phyloP scores from a whole-genome alignment of 441 rosid species.

The Isatis lusitanica region DNA sequence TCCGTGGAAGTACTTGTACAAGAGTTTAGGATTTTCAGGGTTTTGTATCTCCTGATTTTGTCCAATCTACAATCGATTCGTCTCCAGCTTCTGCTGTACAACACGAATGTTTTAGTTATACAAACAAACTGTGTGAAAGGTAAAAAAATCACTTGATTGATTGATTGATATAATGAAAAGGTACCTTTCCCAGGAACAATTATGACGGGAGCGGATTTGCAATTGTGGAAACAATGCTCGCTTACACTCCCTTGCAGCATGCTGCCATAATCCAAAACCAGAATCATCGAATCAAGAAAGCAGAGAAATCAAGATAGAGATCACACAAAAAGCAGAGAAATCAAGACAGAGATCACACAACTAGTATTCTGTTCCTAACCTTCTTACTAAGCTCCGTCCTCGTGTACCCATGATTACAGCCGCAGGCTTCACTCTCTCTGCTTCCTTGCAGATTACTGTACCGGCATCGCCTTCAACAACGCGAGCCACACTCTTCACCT shows the following conservation, averaged over 20 bases:
- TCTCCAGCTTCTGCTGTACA: conserved; percentile 65
- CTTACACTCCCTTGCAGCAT: conserved; percentile 82
- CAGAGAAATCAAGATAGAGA: not conserved
- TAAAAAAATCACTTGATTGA: not conserved
- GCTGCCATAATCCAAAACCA: conserved; percentile 39
- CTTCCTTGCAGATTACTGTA: conserved; percentile 77
- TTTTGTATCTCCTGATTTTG: conserved; percentile 24
- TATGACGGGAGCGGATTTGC: conserved; percentile 76
- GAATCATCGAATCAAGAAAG: not conserved
- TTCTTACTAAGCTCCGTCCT: conserved; percentile 80
- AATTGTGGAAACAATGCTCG: conserved; percentile 82
- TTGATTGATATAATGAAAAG: not conserved
- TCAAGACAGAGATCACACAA: not conserved
- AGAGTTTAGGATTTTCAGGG: not conserved
- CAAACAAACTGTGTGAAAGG: not conserved
- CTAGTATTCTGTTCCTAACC: conserved; percentile 39
- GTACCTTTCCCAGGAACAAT: conserved; percentile 88
- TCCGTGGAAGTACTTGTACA: not conserved
- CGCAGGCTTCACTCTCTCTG: conserved; percentile 72
- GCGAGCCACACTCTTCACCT: conserved; percentile 71
- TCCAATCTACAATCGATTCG: conserved; percentile 51
- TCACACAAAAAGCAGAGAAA: not conserved
- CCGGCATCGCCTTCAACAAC: conserved; percentile 83
- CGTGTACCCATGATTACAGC: conserved; percentile 88
- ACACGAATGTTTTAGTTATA: conserved; percentile 6